Percentiles rank a stretch among this genome's conserved stretches.
These are phyloP conservation scores for Begonia loranthoides DNA, from an alignment of 306 rosid genomes.

Conservation along the genomic window DNA sequence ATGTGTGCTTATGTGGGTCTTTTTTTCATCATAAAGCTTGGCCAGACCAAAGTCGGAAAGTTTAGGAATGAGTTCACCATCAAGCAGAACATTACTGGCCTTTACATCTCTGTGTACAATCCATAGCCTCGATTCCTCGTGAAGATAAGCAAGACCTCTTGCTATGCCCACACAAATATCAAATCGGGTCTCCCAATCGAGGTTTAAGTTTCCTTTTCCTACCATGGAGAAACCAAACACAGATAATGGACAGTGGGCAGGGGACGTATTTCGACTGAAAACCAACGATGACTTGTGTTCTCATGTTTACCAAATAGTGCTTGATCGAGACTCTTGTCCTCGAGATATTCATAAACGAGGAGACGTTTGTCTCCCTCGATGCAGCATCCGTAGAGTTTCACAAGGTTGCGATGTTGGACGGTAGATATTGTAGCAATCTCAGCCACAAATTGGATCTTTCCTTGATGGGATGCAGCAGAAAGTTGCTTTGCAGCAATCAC, in stretches of 20 bases:
- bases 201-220: conserved; percentile 27
- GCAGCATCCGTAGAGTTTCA: conserved; percentile 67
- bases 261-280: not conserved
- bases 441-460: conserved; percentile 62
- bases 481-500: conserved; percentile 70
- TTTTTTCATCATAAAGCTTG: conserved; percentile 64
- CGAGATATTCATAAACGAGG: conserved; percentile 70
- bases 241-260: too few relatives aligned
- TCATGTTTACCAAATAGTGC: conserved; percentile 60
- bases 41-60: conserved; percentile 80
- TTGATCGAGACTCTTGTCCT: conserved; percentile 80
- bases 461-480: conserved; percentile 64
- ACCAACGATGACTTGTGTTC: not conserved
- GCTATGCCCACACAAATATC: conserved; percentile 64
- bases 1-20: conserved; percentile 67
- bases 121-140: conserved; percentile 60
- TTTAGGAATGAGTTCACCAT: conserved; percentile 46
- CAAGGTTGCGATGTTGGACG: conserved; percentile 79
- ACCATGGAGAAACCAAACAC: conserved; percentile 4
- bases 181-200: conserved; percentile 57
- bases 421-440: conserved; percentile 82
- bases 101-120: conserved; percentile 82
- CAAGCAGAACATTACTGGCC: conserved; percentile 68
- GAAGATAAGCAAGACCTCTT: conserved; percentile 66
- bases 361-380: conserved; percentile 51